phyloP scores from a whole-genome alignment of 768 basidiomycete species.

The Strobilomyces echinocephalus region DNA sequence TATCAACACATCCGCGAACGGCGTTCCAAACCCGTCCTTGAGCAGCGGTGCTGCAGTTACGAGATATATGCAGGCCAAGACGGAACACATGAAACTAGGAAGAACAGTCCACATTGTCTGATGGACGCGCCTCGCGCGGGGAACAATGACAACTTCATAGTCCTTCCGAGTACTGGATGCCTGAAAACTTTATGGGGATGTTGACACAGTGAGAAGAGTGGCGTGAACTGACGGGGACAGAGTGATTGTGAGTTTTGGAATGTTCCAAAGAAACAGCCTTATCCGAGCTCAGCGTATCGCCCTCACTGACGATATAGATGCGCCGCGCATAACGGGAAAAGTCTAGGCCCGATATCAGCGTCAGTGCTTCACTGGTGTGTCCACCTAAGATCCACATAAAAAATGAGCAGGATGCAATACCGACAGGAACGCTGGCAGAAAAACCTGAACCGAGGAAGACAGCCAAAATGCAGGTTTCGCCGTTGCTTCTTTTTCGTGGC shows the following conservation, averaged over 20 bases:
- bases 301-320: slow-evolving; percentile 77
- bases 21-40: slow-evolving; percentile 11
- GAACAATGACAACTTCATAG: slow-evolving; percentile 63
- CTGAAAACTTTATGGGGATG: slow-evolving; percentile 13
- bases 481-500: slow-evolving; percentile 8
- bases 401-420: neutral
- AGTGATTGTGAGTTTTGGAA: slow-evolving; percentile 10
- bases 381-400: slow-evolving; percentile 57
- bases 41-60: slow-evolving; percentile 52
- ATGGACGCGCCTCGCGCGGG: slow-evolving; percentile 84
- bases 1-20: slow-evolving; percentile 71
- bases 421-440: slow-evolving; percentile 16
- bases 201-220: neutral
- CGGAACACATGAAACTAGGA: slow-evolving; percentile 57
- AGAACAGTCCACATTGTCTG: slow-evolving; percentile 71
- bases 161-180: neutral
- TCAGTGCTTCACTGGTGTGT: slow-evolving; percentile 85
- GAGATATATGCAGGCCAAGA: slow-evolving; percentile 57
- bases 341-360: slow-evolving; percentile 67
- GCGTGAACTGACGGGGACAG: slow-evolving; percentile 13
- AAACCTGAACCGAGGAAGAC: slow-evolving; percentile 93
- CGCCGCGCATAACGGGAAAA: slow-evolving; percentile 70
- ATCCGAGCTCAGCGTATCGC: slow-evolving; percentile 70
- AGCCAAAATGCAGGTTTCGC: slow-evolving; percentile 50
- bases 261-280: slow-evolving; percentile 68